Evolutionary conservation across 2,329 filamentous ascomycete genomes (phyloP), one percentile per base, ranked within the genome.

Genomic region (Scedosporium apiospermum): DNA sequence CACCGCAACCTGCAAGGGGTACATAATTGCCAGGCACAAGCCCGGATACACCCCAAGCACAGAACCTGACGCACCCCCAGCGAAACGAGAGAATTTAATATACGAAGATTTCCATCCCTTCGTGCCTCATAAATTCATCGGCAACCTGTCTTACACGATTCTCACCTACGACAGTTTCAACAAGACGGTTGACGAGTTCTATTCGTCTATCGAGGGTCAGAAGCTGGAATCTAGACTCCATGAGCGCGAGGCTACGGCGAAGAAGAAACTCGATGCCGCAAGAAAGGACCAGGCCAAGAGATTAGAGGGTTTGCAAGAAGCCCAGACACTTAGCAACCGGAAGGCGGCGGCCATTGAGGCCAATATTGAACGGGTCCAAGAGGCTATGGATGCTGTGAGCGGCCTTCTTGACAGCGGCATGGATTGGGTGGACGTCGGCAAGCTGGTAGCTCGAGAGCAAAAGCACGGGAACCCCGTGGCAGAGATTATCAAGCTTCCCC

Each of bases 41-140:
- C n/a, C 46, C 6, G 49, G 60, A 10, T 30, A 41, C 18, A 41
- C 10, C 2, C 69, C 69, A 1, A 63, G 57, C 46, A 51, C 49
- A 6, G 66, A 66, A 1, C 18, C 58, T 14, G 64, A 16, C 4
- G 46, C 38, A 26, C 23, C 16, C 16, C 53, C 49, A 46, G 9
- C 63, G 30, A 77, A 76, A 62, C 71, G 75, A 9, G 74, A 77
- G 3, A 77, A 79, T 57, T 71, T 95, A 5, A 77, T 96, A 1
- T 99, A 97, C 70, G 90, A 97, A 62, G 95, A 99, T 69, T 98
- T 97, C 69, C 93, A 98, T 68, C 95, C 95, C 0, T 98, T 98
- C 73, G 79, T 88, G 46, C 95, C 95, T 0, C 79, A 82, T 23
- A 93, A 98, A 67, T 89, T 96, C 65, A 84, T 87, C 65, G 79